Evolutionary conservation across 2,329 filamentous ascomycete genomes (phyloP).

Genomic region (Monosporascus sp.): DNA sequence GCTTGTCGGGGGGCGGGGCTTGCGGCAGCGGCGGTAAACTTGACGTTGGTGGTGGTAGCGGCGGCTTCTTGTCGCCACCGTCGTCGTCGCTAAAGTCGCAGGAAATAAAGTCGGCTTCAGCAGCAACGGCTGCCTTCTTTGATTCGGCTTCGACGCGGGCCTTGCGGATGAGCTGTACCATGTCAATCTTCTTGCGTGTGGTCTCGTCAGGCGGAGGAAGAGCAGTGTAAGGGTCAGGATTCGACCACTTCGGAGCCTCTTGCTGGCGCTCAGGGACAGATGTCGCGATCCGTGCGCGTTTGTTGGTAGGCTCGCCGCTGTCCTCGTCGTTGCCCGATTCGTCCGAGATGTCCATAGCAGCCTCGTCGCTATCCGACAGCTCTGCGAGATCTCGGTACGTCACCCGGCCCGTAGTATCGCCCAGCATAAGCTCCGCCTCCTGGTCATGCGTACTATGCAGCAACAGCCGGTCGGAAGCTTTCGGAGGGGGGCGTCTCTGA

Average conservation of each 20-base stretch:
- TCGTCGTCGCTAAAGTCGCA: conserved; percentile 63
- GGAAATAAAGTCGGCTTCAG: conserved; percentile 82
- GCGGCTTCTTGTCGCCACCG: conserved; percentile 24
- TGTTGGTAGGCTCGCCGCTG: conserved; percentile 37
- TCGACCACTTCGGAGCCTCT: conserved; percentile 77
- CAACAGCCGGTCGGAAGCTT: conserved; percentile 35
- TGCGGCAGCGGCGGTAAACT: too few relatives aligned
- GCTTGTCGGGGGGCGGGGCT: not conserved
- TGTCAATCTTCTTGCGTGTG: conserved; percentile 72
- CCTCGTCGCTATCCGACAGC: conserved; percentile 58
- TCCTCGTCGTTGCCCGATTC: conserved; percentile 36
- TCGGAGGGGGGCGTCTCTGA: conserved; percentile 2
- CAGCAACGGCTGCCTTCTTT: conserved; percentile 44
- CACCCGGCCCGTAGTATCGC: conserved; percentile 37
- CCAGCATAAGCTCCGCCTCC: conserved; percentile 41
- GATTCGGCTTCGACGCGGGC: conserved; percentile 61
- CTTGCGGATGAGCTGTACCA: conserved; percentile 88
- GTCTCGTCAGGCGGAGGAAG: conserved; percentile 74
- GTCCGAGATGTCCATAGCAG: conserved; percentile 60
- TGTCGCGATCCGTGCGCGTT: conserved; percentile 33
- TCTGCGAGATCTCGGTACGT: conserved; percentile 53
- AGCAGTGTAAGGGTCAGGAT: conserved; percentile 88
- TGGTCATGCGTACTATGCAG: conserved; percentile 38
- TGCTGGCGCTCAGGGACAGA: conserved; percentile 30
- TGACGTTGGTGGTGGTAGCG: not conserved